Percentiles rank a stretch among this genome's conserved stretches.
phyloP scores from a whole-genome alignment of 2,329 filamentous ascomycete species.

The Ophiostoma angusticollis region DNA sequence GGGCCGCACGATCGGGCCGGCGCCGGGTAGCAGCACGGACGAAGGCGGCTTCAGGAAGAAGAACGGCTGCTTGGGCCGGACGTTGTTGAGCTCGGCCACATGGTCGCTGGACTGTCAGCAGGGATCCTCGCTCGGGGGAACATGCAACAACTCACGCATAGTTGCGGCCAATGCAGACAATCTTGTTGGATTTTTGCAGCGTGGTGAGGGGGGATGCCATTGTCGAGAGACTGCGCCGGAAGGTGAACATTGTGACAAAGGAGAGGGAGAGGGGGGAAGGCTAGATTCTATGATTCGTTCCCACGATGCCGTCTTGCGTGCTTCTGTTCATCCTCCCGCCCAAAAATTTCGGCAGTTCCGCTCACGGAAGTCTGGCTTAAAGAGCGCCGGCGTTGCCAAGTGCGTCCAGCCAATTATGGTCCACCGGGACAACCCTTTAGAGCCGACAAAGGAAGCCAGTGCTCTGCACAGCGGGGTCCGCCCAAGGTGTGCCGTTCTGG shows the following conservation, averaged over 20 bases:
- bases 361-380: no score
- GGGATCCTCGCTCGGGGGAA: background rate
- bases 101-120: slow-evolving; percentile 54
- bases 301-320: slow-evolving; percentile 1
- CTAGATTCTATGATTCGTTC: background rate
- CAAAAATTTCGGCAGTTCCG: slow-evolving; percentile 5
- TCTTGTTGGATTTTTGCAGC: slow-evolving; percentile 43
- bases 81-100: slow-evolving; percentile 80
- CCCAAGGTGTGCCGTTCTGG: no score
- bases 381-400: no score
- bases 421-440: no score
- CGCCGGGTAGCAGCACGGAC: slow-evolving; percentile 66
- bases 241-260: slow-evolving; percentile 9
- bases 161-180: slow-evolving; percentile 81
- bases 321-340: slow-evolving; percentile 2
- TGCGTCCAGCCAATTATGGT: no score
- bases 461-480: no score
- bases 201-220: slow-evolving; percentile 25
- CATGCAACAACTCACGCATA: slow-evolving; percentile 57
- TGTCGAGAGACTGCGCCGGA: slow-evolving; percentile 22
- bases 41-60: slow-evolving; percentile 96
- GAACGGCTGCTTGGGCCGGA: slow-evolving; percentile 85
- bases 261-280: background rate
- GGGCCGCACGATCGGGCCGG: slow-evolving; percentile 70
- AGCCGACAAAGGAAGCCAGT: no score